A percentile compares a stretch with the other conserved stretches of the same genome.
Conservation (phyloP, 2,329 filamentous ascomycete genomes). For the Fusarium cicatricum region DNA sequence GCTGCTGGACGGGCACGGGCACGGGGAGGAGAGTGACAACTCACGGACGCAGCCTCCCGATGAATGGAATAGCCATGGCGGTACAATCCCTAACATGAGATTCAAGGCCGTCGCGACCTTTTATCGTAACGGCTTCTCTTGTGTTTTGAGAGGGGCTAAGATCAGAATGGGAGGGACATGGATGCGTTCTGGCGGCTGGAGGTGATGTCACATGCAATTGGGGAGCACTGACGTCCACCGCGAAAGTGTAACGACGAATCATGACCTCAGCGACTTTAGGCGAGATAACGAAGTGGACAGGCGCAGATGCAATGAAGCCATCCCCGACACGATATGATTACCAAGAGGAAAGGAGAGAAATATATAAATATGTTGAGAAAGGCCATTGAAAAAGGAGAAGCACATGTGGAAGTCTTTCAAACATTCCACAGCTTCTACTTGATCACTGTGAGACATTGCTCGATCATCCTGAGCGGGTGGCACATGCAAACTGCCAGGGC, state of each 20-base stretch:
- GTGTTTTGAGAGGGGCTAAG: conserved; percentile 12
- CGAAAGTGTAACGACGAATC: conserved; percentile 21
- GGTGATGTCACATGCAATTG: conserved; percentile 44
- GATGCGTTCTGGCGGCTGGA: conserved; percentile 17
- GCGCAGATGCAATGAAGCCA: conserved; percentile 7
- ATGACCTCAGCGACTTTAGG: conserved; percentile 33
- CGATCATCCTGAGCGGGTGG: conserved; percentile 9
- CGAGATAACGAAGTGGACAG: conserved; percentile 15
- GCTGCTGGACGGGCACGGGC: background rate
- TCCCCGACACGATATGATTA: background rate
- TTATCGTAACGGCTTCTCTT: background rate
- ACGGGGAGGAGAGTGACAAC: conserved; percentile 38
- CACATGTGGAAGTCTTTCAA: background rate
- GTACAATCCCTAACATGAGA: conserved; percentile 11
- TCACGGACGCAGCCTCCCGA: conserved; percentile 62
- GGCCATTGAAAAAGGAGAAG: background rate
- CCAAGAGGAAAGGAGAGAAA: background rate
- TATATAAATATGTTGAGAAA: background rate
- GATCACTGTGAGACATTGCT: conserved; percentile 16
- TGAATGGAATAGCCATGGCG: conserved; percentile 61
- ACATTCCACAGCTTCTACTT: conserved; percentile 5
- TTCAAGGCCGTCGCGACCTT: conserved; percentile 11
- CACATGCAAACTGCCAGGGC: conserved; percentile 31
- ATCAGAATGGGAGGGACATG: conserved; percentile 16
- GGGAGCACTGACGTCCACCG: conserved; percentile 20